Evolutionary conservation across 23 red algal genomes (phyloP), one percentile per base, ranked within the genome.

Genomic region (Cyanidiococcus yangmingshanensis): DNA sequence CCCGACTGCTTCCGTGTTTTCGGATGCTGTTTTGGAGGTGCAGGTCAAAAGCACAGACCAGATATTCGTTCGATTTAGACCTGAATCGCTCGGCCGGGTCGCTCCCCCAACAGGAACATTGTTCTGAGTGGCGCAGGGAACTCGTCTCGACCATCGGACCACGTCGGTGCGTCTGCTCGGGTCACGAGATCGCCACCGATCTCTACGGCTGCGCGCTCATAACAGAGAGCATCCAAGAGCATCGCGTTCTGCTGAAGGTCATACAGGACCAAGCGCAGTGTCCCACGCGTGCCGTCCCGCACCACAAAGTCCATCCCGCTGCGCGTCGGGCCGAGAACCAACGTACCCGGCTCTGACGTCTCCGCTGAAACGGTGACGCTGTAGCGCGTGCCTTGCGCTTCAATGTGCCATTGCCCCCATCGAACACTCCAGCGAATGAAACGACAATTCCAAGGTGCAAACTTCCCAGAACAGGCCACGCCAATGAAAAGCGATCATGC

Each of bases 241-340:
- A 71, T 29, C 3, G 7, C n/a, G 21, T 35, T 35, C 7, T 12
- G 3, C n/a, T 35, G 63, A 7, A 7, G 12, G 63, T 71, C 63
- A 3, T 29, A 29, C 21, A 71, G 21, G 12, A 7, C 3, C 63
- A 71, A 35, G 7, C 32, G 63, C 7, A 71, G 63, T 29, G 63
- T 35, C 3, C 63, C 63, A 35, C 63, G 63, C 63, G 63, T 29
- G 7, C 63, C 63, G 63, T 71, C 63, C 7, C 63, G 7, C 27
- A 71, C 63, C 63, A 71, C 63, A 35, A 71, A 71, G 3, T 71
- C 12, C 63, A 71, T 71, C 3, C 63, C 63, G 63, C 27, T 12
- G 7, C n/a, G 21, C 12, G 63, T 71, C 63, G 63, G 63, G 7
- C 63, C 63, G 16, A 71, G 63, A 7, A 71, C 63, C 7, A 17